Evolutionary conservation across 495 filamentous ascomycete species (phyloP).

Genomic region (Aspergillus baeticus): DNA sequence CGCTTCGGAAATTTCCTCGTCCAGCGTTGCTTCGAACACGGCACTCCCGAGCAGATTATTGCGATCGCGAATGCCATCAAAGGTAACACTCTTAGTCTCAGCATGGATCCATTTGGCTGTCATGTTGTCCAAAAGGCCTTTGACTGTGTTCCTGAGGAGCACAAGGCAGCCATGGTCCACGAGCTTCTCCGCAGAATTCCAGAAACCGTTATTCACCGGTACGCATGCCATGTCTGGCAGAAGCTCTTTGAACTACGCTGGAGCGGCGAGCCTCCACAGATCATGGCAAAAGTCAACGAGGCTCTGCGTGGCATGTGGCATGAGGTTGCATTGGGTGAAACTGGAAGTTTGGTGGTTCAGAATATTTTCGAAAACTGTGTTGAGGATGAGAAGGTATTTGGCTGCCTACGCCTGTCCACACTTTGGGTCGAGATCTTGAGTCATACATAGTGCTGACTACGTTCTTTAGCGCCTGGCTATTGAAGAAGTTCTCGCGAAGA

Average conservation of each 20-base stretch:
- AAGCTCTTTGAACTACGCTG: conserved; percentile 98
- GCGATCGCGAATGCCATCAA: conserved; percentile 94
- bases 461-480: conserved; percentile 80
- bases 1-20: conserved; percentile 96
- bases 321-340: conserved; percentile 94
- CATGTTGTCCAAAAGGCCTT: conserved; percentile 99
- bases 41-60: conserved; percentile 90
- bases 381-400: conserved; percentile 92
- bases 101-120: conserved; percentile 98
- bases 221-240: conserved; percentile 99
- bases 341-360: conserved; percentile 94
- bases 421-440: not conserved
- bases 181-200: conserved; percentile 93
- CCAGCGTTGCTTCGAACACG: conserved; percentile 98
- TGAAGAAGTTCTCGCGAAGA: conserved; percentile 89
- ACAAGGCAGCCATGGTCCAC: conserved; percentile 97
- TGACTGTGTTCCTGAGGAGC: conserved; percentile 93
- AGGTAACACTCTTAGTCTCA: conserved; percentile 89
- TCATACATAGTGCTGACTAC: conserved; percentile 34
- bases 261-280: conserved; percentile 91
- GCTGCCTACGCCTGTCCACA: not conserved
- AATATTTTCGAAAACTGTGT: conserved; percentile 99
- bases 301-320: conserved; percentile 97
- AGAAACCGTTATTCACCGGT: conserved; percentile 96
- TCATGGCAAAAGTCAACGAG: conserved; percentile 98